Conservation (phyloP, 768 basidiomycete species). For the Trametes gibbosa region DNA sequence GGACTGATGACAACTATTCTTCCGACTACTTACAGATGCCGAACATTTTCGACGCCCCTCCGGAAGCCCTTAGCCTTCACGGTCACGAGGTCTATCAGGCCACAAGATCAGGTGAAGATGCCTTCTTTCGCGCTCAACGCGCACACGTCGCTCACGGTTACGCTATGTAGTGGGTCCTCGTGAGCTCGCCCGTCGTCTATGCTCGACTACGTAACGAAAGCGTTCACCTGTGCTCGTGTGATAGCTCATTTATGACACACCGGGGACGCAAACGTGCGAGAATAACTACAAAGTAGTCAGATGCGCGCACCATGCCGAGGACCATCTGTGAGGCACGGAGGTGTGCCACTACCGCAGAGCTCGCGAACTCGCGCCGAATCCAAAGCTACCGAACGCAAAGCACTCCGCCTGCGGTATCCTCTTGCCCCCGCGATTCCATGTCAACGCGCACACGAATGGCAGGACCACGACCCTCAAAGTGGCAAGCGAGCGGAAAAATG, state of each 20-base stretch:
- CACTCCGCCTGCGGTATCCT: neutral
- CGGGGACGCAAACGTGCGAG: neutral
- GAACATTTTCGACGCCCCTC: neutral
- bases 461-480: neutral
- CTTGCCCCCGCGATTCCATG: neutral
- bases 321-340: neutral
- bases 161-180: neutral
- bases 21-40: slow-evolving; percentile 1
- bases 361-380: slow-evolving; percentile 7
- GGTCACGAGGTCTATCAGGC: neutral
- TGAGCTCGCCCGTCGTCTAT: neutral
- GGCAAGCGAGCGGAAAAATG: slow-evolving; percentile 11
- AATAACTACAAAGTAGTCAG: neutral
- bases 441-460: neutral
- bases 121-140: neutral
- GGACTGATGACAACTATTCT: slow-evolving; percentile 1
- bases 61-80: slow-evolving; percentile 4
- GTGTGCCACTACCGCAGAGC: neutral
- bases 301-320: neutral
- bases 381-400: neutral
- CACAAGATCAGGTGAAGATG: neutral
- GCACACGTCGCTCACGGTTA: neutral
- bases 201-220: neutral
- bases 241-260: neutral
- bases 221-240: neutral